Conservation (phyloP, 768 basidiomycete genomes). For the Dictyophora rubrovolvata region DNA sequence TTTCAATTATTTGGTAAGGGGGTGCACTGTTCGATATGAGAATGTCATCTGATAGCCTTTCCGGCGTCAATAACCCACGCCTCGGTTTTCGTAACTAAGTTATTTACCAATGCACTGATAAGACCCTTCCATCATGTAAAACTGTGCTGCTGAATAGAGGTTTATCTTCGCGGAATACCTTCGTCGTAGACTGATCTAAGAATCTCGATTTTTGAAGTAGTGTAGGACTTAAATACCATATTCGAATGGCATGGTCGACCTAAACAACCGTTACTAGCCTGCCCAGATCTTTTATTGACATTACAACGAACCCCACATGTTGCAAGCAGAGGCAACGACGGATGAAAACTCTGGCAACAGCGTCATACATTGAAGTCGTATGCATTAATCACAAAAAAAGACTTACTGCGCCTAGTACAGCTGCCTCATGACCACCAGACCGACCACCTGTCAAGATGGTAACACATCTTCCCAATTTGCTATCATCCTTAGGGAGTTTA, state of each 20-base stretch:
- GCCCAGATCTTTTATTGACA: not conserved
- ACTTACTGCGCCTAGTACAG: slow-evolving; percentile 55
- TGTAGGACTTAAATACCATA: slow-evolving; percentile 48
- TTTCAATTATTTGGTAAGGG: slow-evolving; percentile 16
- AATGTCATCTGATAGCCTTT: slow-evolving; percentile 47
- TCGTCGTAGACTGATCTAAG: not conserved
- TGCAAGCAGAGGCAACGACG: slow-evolving; percentile 51
- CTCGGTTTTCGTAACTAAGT: not conserved
- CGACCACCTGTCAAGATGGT: slow-evolving; percentile 57
- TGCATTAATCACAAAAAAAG: slow-evolving; percentile 28
- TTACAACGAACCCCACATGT: slow-evolving; percentile 57
- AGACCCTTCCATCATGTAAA: slow-evolving; percentile 55
- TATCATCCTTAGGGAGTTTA: slow-evolving; percentile 49
- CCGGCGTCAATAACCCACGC: not conserved
- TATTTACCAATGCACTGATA: slow-evolving; percentile 53
- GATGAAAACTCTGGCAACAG: slow-evolving; percentile 53
- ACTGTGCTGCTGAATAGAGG: slow-evolving; percentile 61
- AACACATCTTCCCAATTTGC: slow-evolving; percentile 46
- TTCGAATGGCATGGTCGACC: slow-evolving; percentile 68
- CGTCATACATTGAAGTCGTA: not conserved
- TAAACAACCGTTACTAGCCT: slow-evolving; percentile 19
- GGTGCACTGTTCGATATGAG: slow-evolving; percentile 23
- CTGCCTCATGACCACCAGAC: slow-evolving; percentile 64
- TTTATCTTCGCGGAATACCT: slow-evolving; percentile 54
- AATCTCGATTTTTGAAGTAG: slow-evolving; percentile 21